Evolutionary conservation across 1,284 basidiomycete species (phyloP).

Genomic region (Inonotus hispidus): DNA sequence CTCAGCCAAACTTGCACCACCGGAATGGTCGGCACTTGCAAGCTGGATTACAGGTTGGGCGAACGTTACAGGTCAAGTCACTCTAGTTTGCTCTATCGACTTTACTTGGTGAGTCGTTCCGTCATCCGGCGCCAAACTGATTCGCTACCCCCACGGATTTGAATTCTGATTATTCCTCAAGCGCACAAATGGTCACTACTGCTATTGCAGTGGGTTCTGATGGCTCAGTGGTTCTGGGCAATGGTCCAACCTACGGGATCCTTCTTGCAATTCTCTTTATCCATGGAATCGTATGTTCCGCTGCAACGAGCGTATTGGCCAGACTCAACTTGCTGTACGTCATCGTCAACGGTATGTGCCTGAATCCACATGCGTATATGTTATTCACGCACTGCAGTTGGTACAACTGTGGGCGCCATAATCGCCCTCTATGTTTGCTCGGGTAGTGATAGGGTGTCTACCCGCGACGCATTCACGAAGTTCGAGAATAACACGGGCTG

Average conservation of each 20-base stretch:
- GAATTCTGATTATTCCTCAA: constrained; percentile 19
- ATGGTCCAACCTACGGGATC: constrained; percentile 64
- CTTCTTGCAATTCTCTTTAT: constrained; percentile 54
- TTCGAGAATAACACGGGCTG: constrained; percentile 73
- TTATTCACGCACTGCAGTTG: constrained; percentile 33
- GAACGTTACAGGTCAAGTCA: constrained; percentile 53
- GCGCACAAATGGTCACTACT: constrained; percentile 72
- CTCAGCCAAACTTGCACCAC: constrained; percentile 63
- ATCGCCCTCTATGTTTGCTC: constrained; percentile 53
- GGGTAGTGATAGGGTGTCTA: constrained; percentile 51
- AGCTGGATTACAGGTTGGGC: constrained; percentile 75
- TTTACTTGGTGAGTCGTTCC: constrained; percentile 48
- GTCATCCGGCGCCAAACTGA: not conserved
- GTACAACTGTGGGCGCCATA: constrained; percentile 56
- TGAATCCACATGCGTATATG: not conserved
- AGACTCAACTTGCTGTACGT: constrained; percentile 66
- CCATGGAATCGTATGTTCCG: constrained; percentile 66
- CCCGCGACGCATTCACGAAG: constrained; percentile 59
- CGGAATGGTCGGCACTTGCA: constrained; percentile 50
- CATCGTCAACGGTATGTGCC: constrained; percentile 47
- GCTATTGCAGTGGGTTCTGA: constrained; percentile 58
- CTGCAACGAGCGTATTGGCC: constrained; percentile 60
- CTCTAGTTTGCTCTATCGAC: constrained; percentile 69
- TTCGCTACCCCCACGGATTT: not conserved
- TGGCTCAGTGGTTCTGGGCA: constrained; percentile 43